Conservation (phyloP, 306 rosid genomes). For the Mimosa pudica region DNA sequence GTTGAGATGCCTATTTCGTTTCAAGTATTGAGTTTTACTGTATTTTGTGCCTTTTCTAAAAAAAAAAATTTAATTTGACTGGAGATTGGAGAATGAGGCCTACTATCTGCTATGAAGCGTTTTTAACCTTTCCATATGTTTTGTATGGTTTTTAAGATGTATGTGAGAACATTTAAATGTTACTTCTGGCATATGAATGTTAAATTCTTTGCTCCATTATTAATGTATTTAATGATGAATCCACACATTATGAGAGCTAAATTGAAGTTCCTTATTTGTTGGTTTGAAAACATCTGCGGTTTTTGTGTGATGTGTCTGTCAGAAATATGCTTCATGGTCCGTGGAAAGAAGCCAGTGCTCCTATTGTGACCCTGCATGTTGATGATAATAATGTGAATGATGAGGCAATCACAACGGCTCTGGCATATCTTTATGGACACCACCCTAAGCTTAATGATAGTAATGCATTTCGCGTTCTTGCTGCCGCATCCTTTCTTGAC, state of each 20-base stretch:
- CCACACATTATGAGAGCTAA: background rate
- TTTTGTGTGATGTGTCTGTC: conserved; percentile 28
- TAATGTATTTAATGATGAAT: background rate
- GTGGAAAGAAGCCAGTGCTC: conserved; percentile 97
- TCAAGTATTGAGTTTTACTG: background rate
- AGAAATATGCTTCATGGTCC: conserved; percentile 99
- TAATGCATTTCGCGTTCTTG: conserved; percentile 94
- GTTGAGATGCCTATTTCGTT: background rate
- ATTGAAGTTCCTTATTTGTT: background rate
- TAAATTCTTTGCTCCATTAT: background rate
- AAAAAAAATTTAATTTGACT: too few relatives aligned
- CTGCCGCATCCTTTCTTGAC: conserved; percentile 98
- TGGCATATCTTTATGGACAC: conserved; percentile 92
- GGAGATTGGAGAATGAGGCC: background rate
- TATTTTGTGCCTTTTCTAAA: background rate
- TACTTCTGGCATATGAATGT: background rate
- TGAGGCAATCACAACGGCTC: conserved; percentile 85
- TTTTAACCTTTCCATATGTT: background rate
- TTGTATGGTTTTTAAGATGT: background rate
- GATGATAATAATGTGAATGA: conserved; percentile 91
- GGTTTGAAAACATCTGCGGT: background rate
- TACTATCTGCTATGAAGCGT: background rate
- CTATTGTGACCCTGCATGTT: conserved; percentile 64
- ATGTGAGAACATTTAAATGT: background rate
- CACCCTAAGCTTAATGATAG: conserved; percentile 86